These are phyloP conservation scores for Suillus subalutaceus DNA, from an alignment of 768 basidiomycete genomes.

Conservation along the genomic window DNA sequence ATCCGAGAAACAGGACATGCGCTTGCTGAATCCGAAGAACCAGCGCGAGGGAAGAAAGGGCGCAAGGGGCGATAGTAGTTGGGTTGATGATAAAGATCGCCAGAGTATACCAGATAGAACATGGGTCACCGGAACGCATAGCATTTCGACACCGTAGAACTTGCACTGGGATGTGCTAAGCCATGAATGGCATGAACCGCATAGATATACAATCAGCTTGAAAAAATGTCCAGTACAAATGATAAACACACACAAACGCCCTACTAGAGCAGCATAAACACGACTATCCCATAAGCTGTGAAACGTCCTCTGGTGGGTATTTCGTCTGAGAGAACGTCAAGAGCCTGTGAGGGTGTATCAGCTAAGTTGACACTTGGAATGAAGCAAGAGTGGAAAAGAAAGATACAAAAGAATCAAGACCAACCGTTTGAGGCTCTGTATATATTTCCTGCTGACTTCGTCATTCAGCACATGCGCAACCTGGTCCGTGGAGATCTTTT, in stretches of 20 bases:
- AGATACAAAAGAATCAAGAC: constrained; percentile 17
- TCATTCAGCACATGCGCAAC: constrained; percentile 99
- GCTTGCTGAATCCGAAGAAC: constrained; percentile 39
- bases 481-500: constrained; percentile 96
- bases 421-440: constrained; percentile 95
- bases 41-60: constrained; percentile 29
- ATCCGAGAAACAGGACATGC: constrained; percentile 76
- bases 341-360: constrained; percentile 53
- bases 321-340: constrained; percentile 96
- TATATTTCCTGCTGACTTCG: constrained; percentile 98
- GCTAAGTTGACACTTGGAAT: not conserved
- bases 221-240: constrained; percentile 15
- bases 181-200: not conserved
- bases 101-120: not conserved
- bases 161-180: not conserved
- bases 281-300: constrained; percentile 84
- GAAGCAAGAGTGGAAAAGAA: not conserved
- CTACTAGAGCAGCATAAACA: not conserved
- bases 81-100: not conserved
- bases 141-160: not conserved
- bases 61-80: constrained; percentile 31
- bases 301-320: constrained; percentile 90
- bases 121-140: not conserved
- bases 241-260: constrained; percentile 3
- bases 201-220: constrained; percentile 8